Percentiles rank a stretch among this genome's conserved stretches.
phyloP scores from a whole-genome alignment of 768 basidiomycete genomes.

The Sarcodon aspratus region DNA sequence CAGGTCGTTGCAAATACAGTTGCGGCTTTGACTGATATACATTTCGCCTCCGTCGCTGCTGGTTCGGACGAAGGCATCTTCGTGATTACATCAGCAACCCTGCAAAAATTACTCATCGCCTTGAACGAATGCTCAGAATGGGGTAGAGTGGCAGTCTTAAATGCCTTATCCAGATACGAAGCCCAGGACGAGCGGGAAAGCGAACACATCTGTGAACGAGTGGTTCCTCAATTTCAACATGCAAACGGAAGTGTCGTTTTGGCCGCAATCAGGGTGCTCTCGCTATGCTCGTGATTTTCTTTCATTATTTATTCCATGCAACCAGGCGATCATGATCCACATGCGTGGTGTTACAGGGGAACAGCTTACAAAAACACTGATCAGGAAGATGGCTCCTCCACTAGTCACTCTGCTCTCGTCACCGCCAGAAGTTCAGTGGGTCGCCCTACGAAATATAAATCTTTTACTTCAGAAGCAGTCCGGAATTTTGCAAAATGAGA shows the following conservation, averaged over 20 bases:
- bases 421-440: slow-evolving; percentile 98
- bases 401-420: slow-evolving; percentile 91
- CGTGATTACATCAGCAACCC: slow-evolving; percentile 67
- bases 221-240: slow-evolving; percentile 97
- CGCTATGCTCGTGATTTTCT: not conserved
- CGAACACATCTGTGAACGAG: slow-evolving; percentile 97
- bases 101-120: slow-evolving; percentile 87
- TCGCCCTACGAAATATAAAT: slow-evolving; percentile 93
- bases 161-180: slow-evolving; percentile 74
- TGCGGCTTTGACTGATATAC: slow-evolving; percentile 87
- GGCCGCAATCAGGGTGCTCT: slow-evolving; percentile 81
- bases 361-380: slow-evolving; percentile 72
- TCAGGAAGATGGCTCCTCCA: slow-evolving; percentile 97
- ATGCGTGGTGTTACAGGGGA: slow-evolving; percentile 75
- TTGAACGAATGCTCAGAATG: slow-evolving; percentile 98
- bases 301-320: not conserved
- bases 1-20: slow-evolving; percentile 98
- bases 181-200: slow-evolving; percentile 87
- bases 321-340: slow-evolving; percentile 93
- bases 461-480: slow-evolving; percentile 89
- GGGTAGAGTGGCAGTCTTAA: slow-evolving; percentile 91
- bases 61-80: slow-evolving; percentile 60
- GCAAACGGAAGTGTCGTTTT: slow-evolving; percentile 92
- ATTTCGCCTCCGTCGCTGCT: slow-evolving; percentile 54
- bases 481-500: slow-evolving; percentile 86